A percentile compares a stretch with the other conserved stretches of the same genome.
Conservation (phyloP, 805 yeast species). For the Alloascoidea africana region DNA sequence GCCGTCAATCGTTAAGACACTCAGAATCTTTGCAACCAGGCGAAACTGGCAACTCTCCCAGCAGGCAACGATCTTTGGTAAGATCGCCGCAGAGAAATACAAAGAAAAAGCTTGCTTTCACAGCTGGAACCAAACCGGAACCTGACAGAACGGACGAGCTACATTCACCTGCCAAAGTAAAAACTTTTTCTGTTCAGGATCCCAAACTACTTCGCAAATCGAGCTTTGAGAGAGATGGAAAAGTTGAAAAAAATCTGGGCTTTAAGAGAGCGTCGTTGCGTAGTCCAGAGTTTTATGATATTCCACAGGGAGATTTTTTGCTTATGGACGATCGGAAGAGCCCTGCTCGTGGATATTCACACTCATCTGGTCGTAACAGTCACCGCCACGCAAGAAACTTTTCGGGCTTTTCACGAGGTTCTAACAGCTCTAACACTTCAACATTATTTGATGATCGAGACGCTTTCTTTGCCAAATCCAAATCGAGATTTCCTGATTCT, state of each 20-base stretch:
- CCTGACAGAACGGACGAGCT: too few species aligned
- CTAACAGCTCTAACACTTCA: background rate
- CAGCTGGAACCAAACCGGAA: background rate
- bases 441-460: slow-evolving; percentile 7
- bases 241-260: background rate
- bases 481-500: slow-evolving; percentile 13
- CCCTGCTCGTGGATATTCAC: background rate
- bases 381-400: background rate
- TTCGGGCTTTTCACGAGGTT: slow-evolving; percentile 2
- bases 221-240: background rate
- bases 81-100: background rate
- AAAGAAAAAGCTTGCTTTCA: background rate
- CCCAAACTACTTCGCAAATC: background rate
- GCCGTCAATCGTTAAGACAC: too few species aligned
- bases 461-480: slow-evolving; percentile 15
- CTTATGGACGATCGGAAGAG: background rate
- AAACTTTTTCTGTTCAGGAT: background rate
- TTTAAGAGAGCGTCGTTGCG: slow-evolving; percentile 1
- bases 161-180: background rate
- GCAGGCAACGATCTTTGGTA: too few species aligned
- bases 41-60: too few species aligned
- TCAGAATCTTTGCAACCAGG: too few species aligned
- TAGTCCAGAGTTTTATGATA: background rate
- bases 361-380: background rate
- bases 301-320: too few species aligned